Evolutionary conservation across 257 asterid species (phyloP), one percentile per base, ranked within the genome.

Genomic region (Scutellaria galericulata): DNA sequence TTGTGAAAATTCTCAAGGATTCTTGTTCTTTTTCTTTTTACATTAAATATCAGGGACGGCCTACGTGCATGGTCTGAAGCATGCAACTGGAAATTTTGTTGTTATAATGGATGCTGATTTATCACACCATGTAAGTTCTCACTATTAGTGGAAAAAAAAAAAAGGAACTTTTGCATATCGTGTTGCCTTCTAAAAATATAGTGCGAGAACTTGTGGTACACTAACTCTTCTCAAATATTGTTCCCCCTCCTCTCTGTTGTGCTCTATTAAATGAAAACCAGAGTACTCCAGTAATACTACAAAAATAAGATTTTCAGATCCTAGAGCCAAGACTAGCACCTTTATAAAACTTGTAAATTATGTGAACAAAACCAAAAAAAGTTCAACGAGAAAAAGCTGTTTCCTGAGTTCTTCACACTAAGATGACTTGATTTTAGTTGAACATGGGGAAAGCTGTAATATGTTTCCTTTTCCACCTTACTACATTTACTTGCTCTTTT

Each of bases 41-140:
- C n/a, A 24, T 10, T 60, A 39, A 62, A 64, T 84, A 77, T 63
- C 91, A 94, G 98, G 98, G 69, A 94, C 98, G 73, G 99, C 98
- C 58, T 94, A 91, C 76, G 78, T 90, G 44, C 98, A 95, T 76
- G 98, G 99, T 68, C 76, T 95, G 77, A 95, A 92, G 88, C 86
- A 95, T 83, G 97, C 91, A 42, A 75, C 93, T 2, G 99, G 98
- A 55, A 83, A 88, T 73, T 95, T 87, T 81, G 93, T 92, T 51
- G 96, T 95, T 62, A 95, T 95, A 66, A 95, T 95, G 99, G 99
- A 95, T 81, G 99, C 99, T 37, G 99, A 95, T 80, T 85, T 95
- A 54, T 95, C 99, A 4, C 99, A 95, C 84, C 98, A 92, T 85
- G 99, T 91, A 83, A 83, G 99, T 84, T 66, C 69, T n/a, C 71